A percentile compares a stretch with the other conserved stretches of the same genome.
Evolutionary conservation across 257 asterid species (phyloP).

Genomic region (Solanum neorickii): DNA sequence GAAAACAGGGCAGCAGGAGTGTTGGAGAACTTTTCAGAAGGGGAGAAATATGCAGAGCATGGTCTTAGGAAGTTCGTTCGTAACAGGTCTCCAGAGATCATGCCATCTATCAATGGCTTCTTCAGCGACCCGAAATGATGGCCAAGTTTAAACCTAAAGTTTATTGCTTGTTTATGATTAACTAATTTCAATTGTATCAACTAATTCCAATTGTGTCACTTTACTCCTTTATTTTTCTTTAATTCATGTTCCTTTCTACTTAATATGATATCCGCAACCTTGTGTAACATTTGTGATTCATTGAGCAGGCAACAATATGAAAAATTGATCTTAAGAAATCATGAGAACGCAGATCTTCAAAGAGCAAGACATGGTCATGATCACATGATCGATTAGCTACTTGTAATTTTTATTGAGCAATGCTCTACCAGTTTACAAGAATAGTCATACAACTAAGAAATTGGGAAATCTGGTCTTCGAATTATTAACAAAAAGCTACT

Average conservation of each 20-base stretch:
- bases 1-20: slow-evolving; percentile 76
- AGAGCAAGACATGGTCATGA: too few species aligned
- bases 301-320: too few species aligned
- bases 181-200: neutral
- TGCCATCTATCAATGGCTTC: slow-evolving; percentile 67
- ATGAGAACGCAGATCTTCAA: too few species aligned
- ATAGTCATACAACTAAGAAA: too few species aligned
- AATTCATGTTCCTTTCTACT: neutral
- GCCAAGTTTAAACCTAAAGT: neutral
- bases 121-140: slow-evolving; percentile 40
- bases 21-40: slow-evolving; percentile 61
- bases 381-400: too few species aligned
- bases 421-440: too few species aligned
- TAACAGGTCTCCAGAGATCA: slow-evolving; percentile 53
- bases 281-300: neutral
- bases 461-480: too few species aligned
- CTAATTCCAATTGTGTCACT: neutral
- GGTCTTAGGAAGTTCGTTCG: slow-evolving; percentile 62
- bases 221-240: neutral
- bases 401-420: too few species aligned
- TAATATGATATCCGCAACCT: too few species aligned
- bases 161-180: neutral
- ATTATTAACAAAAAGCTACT: too few species aligned
- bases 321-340: too few species aligned
- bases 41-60: slow-evolving; percentile 59